Conservation (phyloP, 495 filamentous ascomycete species). For the Chaetomium tenue region DNA sequence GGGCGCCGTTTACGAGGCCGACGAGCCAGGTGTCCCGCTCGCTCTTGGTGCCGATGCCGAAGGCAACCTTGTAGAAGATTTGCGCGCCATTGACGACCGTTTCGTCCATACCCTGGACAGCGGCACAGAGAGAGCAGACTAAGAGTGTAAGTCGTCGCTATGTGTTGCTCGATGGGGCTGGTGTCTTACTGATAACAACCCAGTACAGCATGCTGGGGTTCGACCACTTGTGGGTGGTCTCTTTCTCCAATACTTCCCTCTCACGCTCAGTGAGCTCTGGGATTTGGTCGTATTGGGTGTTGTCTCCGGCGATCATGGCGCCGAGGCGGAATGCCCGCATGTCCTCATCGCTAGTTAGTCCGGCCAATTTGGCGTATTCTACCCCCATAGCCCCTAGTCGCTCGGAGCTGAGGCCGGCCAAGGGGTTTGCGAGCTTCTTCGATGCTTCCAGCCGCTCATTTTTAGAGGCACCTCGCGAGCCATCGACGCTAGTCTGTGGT, state of each 20-base stretch:
- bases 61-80: conserved; percentile 57
- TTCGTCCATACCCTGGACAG: conserved; percentile 72
- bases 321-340: conserved; percentile 69
- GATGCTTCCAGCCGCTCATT: conserved; percentile 33
- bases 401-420: conserved; percentile 59
- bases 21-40: conserved; percentile 53
- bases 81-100: conserved; percentile 73
- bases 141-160: background rate
- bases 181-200: conserved; percentile 55
- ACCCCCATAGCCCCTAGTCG: conserved; percentile 63
- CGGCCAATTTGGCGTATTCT: conserved; percentile 61
- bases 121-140: conserved; percentile 67
- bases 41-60: conserved; percentile 46
- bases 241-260: conserved; percentile 56
- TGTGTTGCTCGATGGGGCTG: background rate
- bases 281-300: conserved; percentile 52
- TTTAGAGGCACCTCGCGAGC: background rate
- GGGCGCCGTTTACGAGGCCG: conserved; percentile 51
- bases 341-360: conserved; percentile 62
- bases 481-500: background rate
- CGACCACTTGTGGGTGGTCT: conserved; percentile 68
- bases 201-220: conserved; percentile 68
- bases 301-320: conserved; percentile 58
- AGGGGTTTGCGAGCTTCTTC: conserved; percentile 62
- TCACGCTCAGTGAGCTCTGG: conserved; percentile 58